Conservation (phyloP, 1,139 yeast genomes). For the Petasospora rhodanensis region DNA sequence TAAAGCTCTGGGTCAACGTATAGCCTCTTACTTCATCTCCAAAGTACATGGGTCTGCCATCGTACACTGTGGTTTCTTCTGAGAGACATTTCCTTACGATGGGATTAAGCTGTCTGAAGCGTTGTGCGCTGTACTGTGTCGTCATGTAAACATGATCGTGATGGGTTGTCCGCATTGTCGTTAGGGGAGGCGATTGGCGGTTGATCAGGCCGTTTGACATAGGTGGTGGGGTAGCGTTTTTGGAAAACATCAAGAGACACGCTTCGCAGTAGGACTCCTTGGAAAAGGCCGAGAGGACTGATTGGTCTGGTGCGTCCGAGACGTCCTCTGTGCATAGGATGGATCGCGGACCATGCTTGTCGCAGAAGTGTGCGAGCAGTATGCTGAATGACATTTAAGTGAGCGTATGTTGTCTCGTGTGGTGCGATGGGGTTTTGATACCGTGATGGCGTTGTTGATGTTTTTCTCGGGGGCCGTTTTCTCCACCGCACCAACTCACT, state of each 20-base stretch:
- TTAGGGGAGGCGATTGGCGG: constrained; percentile 6
- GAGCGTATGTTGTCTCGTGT: neutral
- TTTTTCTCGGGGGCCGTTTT: too few species aligned
- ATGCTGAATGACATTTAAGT: constrained; percentile 32
- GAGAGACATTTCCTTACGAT: constrained; percentile 63
- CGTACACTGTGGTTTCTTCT: constrained; percentile 67
- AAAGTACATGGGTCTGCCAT: constrained; percentile 61
- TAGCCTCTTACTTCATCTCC: constrained; percentile 69
- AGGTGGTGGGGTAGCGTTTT: neutral
- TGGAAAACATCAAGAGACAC: constrained; percentile 50
- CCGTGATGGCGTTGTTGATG: too few species aligned
- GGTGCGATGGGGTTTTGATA: neutral
- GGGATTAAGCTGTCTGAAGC: constrained; percentile 30
- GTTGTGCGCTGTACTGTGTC: constrained; percentile 59
- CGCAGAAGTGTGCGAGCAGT: constrained; percentile 79
- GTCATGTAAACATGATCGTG: constrained; percentile 33
- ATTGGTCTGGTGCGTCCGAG: constrained; percentile 24
- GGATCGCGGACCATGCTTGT: constrained; percentile 77
- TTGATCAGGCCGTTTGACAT: too few species aligned
- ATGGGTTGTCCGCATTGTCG: constrained; percentile 17
- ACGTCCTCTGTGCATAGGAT: constrained; percentile 65
- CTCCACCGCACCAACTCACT: too few species aligned
- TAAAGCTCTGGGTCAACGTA: constrained; percentile 62
- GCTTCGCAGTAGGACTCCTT: constrained; percentile 53
- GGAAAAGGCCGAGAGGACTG: constrained; percentile 29